Evolutionary conservation across 73 alveolate genomes (phyloP), one percentile per base, ranked within the genome.

Genomic region (Paramecium pentaurelia): DNA sequence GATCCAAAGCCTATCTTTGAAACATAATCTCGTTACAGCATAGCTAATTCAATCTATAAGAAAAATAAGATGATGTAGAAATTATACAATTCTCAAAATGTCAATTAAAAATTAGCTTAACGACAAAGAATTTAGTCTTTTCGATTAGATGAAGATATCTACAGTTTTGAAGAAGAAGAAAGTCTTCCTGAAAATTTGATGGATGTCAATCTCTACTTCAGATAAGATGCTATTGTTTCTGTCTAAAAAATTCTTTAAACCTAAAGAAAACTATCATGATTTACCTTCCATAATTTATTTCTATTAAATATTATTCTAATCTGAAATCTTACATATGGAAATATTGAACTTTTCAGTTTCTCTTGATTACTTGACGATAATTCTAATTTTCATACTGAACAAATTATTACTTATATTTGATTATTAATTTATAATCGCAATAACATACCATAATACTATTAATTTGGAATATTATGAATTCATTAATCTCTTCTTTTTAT

Each of bases 191-290:
- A 64, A 6, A 34, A 64, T 1, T 34, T 73, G 36, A 73, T 73
- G 60, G 54, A 73, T 16, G 87, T 73, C 16, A 12, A 73, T 38
- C 87, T 73, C 22, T 37, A 73, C 40, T 73, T 36, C 40, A 32
- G 87, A 25, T 27, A 73, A 12, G 87, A 73, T 38, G 87, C 87
- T 37, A 73, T 73, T 37, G 60, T 73, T 11, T 73, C 87, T 37
- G 60, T 73, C 36, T n/a, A 73, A 14, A 73, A 73, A n/a, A 73
- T 73, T 22, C 60, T 73, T 37, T 30, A 37, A 34, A 36, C 58
- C 18, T 14, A 34, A 68, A 73, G 34, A 44, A 73, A 44, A 73
- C 47, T 36, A 36, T 36, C 34, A 32, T 73, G 58, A 73, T 73
- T 30, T 22, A 28, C 8, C 34, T 71, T 49, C 20, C 22, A 8